Evolutionary conservation across 805 yeast species (phyloP), one percentile per base, ranked within the genome.

Genomic region (Saturnispora sanitii): DNA sequence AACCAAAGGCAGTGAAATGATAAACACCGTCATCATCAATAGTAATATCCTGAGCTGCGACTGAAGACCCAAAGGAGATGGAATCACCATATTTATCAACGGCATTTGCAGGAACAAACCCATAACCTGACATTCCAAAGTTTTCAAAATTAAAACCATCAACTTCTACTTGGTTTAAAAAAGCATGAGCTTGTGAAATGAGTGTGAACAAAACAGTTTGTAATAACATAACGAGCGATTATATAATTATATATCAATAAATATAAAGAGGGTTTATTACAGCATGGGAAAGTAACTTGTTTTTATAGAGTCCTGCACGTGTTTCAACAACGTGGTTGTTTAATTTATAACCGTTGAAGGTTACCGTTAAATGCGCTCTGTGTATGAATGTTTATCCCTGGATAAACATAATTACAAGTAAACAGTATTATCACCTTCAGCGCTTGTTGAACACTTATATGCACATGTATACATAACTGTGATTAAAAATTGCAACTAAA

Each of bases 11-110:
- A n/a, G 41, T 47, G 40, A 56, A 56, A 18, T 54, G 45, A 38
- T 58, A 58, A 19, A 42, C 50, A 19, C 56, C 57, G 37, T 50
- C 36, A 7, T 39, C 18, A 31, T 32, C 44, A 21, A 54, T 52
- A 1, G 38, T 22, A 19, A 58, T 35, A 38, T 54, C 47, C 33
- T 58, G 59, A 32, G 54, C 29, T 12, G 50, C 41, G 23, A 57
- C 46, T 2, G 61, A 54, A 6, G 62, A 58, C 8, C 63, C 63
- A 48, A 57, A 56, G 5, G 63, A 55, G 21, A 58, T 54, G 5
- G 63, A 54, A 21, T 58, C 62, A 19, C 47, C 46, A 43, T 49
- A 57, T 36, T 53, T 54, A 42, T 58, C 63, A 23, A 47, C 50
- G 1, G 56, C 44, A 32, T 49, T 48, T 8, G 60, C 49, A 8